Conservation (phyloP, 768 basidiomycete species). For the Infundibulicybe gibba region DNA sequence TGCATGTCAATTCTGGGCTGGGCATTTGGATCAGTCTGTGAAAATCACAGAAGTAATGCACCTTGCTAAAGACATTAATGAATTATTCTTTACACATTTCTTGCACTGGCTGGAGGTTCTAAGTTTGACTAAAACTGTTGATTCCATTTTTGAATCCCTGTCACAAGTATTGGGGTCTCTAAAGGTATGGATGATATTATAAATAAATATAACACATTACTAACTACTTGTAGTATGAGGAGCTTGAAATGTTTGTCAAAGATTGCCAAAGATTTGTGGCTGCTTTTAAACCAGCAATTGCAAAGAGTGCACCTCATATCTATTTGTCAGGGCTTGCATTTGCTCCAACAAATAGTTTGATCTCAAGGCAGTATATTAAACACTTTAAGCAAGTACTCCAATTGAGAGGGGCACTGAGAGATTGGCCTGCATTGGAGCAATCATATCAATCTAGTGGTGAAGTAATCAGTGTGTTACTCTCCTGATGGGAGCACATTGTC, state of each 20-base stretch:
- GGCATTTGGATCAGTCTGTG: no score
- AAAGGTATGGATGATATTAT: neutral
- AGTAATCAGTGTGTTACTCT: no score
- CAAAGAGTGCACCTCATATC: no score
- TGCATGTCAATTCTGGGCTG: no score
- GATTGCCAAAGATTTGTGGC: constrained; percentile 26
- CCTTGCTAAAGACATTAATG: constrained; percentile 28
- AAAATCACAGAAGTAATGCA: constrained; percentile 32
- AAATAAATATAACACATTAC: no score
- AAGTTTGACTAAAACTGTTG: constrained; percentile 11
- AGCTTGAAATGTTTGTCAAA: neutral
- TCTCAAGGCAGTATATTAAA: constrained; percentile 14
- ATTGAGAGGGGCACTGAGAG: no score
- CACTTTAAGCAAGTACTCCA: no score
- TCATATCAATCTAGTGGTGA: no score
- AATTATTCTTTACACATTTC: constrained; percentile 38
- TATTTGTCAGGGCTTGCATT: constrained; percentile 37
- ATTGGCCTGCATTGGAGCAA: no score
- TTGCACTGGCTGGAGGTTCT: constrained; percentile 35
- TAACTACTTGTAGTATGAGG: no score
- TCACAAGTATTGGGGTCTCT: neutral
- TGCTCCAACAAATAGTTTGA: constrained; percentile 17
- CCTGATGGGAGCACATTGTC: no score
- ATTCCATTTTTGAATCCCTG: constrained; percentile 7
- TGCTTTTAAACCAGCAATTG: constrained; percentile 21